Base-by-base conservation (phyloP, 148 eudicot genomes). In the Selenicereus undatus region DNA sequence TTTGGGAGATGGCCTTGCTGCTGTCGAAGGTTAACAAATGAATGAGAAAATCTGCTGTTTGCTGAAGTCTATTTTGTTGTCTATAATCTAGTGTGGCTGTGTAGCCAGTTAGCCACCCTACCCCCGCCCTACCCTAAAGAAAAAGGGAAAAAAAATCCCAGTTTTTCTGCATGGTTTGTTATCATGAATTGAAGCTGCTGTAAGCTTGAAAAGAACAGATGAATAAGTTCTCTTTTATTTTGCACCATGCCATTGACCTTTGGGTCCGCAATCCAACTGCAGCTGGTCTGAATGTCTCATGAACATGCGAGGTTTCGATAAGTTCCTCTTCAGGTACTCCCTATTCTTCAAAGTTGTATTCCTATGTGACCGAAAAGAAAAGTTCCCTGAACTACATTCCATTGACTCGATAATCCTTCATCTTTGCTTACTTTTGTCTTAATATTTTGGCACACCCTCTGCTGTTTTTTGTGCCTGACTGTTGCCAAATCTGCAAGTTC, bases 281-380 rank as follows among this genome's bases (percentile, higher is more conserved):
- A 48, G 52, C 52, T 48, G 2, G 52, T 11, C 52, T 11, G 52
- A 48, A 10, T 10, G 52, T 9, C 11, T 48, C 14, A 11, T 8
- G 52, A 48, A 12, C 52, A 48, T 48, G 39, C 39, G 52, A 76
- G 75, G 36, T 74, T 69, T 74, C 29, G 54, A 48, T 81, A 78
- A 56, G 78, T 77, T 65, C 50, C 9, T 68, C 75, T 76, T 71
- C 82, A 82, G 87, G 84, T 82, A 85, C 73, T 51, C 58, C 60
- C 45, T 42, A 35, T 82, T 82, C 82, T 80, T 84, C 76, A 66
- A 50, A 70, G 78, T 80, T 73, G 43, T 39, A 39, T 39, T 39
- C 8, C 3, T 39, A 39, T 39, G 43, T 39, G 43, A 39, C 8
- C 43, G 8, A 39, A 39, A 36, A 39, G 43, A 39, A 56, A 75